Evolutionary conservation across 176 grass and related monocot species (phyloP), one percentile per base, ranked within the genome.

Genomic region (Eleusine indica): DNA sequence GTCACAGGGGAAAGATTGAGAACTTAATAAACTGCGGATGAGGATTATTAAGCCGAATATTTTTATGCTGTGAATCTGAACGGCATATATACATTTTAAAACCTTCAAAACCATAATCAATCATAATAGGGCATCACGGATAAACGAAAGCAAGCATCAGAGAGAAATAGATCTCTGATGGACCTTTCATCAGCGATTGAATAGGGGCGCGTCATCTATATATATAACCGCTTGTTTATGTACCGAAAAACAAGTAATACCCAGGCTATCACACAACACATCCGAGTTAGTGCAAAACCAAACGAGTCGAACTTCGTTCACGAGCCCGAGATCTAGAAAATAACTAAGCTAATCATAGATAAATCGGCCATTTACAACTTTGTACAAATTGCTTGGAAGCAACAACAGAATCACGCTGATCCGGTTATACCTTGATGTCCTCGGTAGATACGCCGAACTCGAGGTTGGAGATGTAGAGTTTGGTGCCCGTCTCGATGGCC

Each of bases 401-500:
- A 68, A 32, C 22, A 43, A 74, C 30, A 39, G 42, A 18, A 74
- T 35, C n/a, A 42, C 25, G 46, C 28, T 53, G 4, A 66, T 15
- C 83, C 2, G 66, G 35, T 17, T 87, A 76, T 92, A 99, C 93
- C 93, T 99, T 99, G 71, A 99, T 77, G 79, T 99, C 97, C n/a
- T 99, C 97, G 67, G 83, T 99, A 1, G 93, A 99, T 43, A 99
- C 93, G 17, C 97, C 90, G 48, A 96, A 96, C 4, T 99, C 93
- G 74, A 99, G 84, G 66, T 99, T 99, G 69, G 97, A 94, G 90
- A 99, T 92, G 89, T 82, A 91, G 41, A 99, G 89, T 82, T 94
- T 99, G 48, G 91, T 96, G 32, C 93, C 91, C 1, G 93, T 96
- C 91, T 99, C 97, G 38, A 99, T 90, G 19, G 91, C 85, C 6